Evolutionary conservation across 768 basidiomycete genomes (phyloP), one percentile per base, ranked within the genome.

Genomic region (Leccinum boreale): DNA sequence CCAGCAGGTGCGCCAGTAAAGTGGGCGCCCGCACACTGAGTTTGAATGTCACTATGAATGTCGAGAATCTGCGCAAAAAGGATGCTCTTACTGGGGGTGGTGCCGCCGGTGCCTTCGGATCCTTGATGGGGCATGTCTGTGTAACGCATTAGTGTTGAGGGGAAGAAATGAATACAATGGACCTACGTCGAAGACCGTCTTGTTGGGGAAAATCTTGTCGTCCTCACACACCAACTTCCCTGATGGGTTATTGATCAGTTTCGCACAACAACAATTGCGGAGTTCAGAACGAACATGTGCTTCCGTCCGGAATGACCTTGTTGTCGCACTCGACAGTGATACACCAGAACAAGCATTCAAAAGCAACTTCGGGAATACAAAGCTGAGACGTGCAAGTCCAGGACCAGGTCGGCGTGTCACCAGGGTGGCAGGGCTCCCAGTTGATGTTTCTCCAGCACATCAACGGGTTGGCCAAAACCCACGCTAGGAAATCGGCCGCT

Each of bases 311-410:
- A 26, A 55, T 59, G 46, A 42, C 19, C 3, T 15, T 5, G 28
- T 31, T 61, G 50, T 55, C 29, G 21, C 60, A 59, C 21, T 55
- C 53, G 14, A 61, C 10, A 26, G 15, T 48, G 42, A 44, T 44
- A 11, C n/a, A 19, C 42, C 42, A 44, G 42, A 44, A 44, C 9
- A n/a, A 44, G 42, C n/a, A 44, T 11, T 44, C 9, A n/a, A n/a
- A 19, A 21, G 42, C 6, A 44, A 9, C 1, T 5, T 44, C 9
- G n/a, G 42, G 42, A 44, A 44, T 44, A 7, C 19, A n/a, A 19
- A 44, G 42, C 19, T 19, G 42, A 21, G 19, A 11, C 11, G n/a
- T 19, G 19, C 42, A 44, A 21, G n/a, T 8, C 42, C 42, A 44
- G 8, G 8, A 11, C 42, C 42, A 44, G 42, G n/a, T n/a, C 3